Percentiles rank a stretch among this genome's conserved stretches.
Conservation (phyloP, 257 asterid genomes). For the Lavandula angustifolia region DNA sequence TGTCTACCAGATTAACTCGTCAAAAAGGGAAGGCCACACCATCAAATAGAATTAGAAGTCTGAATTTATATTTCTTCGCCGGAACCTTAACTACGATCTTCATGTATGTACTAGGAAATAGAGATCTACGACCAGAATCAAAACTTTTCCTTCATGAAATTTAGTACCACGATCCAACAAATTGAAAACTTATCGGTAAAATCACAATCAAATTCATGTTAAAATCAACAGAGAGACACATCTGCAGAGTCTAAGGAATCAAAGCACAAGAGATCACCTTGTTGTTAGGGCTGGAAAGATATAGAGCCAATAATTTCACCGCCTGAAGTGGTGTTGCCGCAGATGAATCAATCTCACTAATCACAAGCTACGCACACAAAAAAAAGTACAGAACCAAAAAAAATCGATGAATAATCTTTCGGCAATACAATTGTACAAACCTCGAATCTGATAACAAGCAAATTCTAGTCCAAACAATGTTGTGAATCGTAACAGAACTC, state of each 20-base stretch:
- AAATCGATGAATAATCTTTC: slow-evolving; percentile 14
- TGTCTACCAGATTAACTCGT: no score
- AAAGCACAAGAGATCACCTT: slow-evolving; percentile 47
- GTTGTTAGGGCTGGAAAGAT: slow-evolving; percentile 65
- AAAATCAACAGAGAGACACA: slow-evolving; percentile 9
- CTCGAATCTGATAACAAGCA: slow-evolving; percentile 13
- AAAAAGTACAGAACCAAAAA: slow-evolving; percentile 9
- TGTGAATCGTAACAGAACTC: slow-evolving; percentile 29
- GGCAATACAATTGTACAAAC: not conserved
- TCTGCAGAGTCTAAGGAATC: not conserved
- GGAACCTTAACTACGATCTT: slow-evolving; percentile 8
- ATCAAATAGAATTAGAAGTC: no score
- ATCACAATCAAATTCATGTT: not conserved
- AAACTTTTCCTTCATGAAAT: not conserved
- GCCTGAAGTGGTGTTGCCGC: slow-evolving; percentile 99
- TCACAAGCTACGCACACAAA: slow-evolving; percentile 66
- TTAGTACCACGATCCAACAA: not conserved
- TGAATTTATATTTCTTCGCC: slow-evolving; percentile 1
- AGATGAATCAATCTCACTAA: slow-evolving; percentile 85
- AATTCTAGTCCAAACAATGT: slow-evolving; percentile 24
- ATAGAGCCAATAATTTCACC: slow-evolving; percentile 81
- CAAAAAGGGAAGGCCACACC: no score
- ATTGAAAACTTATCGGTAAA: not conserved
- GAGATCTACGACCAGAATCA: slow-evolving; percentile 33
- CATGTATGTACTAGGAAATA: not conserved